Base-by-base conservation (phyloP, 2,329 filamentous ascomycete genomes). In the Aspergillus sp. region DNA sequence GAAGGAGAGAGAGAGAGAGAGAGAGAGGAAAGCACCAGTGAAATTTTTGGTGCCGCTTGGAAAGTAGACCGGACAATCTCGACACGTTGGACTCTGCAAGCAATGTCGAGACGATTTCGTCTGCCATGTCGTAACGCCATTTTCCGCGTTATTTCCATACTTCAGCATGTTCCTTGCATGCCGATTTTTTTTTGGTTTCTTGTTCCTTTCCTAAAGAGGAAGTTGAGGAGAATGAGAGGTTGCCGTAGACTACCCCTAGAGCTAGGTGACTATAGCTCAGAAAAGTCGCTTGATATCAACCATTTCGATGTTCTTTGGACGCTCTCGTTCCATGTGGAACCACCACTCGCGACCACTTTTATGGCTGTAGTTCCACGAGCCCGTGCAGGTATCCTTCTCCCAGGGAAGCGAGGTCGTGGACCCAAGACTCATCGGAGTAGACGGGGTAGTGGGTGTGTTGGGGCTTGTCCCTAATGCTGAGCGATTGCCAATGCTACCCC, bases 321-420 rank as follows among this genome's bases (percentile, higher is more conserved):
- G 74, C 59, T 78, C 77, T 46, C 77, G 72, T 64, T 79, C 77
- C 67, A 77, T 73, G 59, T 79, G 77, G 58, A 73, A 76, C 77
- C 77, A 79, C 77, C 77, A 79, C 24, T 79, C 77, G 42, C 76
- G 73, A 24, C 76, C 76, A 46, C 54, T 66, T 56, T 72, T 75
- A 61, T 78, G 75, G 18, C 67, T 65, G 49, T 72, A 71, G 59
- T 79, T 79, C 77, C 77, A 79, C 6, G 75, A 73, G 9, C 77
- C 77, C 46, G 75, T 78, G 60, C 77, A 79, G n/a, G 70, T 73
- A 55, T 79, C 77, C 57, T 73, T 73, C 18, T 74, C 71, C 76
- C 76, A 78, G 11, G 74, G 74, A 6, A 76, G 66, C 26, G 67
- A 65, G 2, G 64, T 61, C 6, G 64, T 63, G 6, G 69, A 69